Conservation (phyloP, 139 green algal genomes). For the Closterium sp. region DNA sequence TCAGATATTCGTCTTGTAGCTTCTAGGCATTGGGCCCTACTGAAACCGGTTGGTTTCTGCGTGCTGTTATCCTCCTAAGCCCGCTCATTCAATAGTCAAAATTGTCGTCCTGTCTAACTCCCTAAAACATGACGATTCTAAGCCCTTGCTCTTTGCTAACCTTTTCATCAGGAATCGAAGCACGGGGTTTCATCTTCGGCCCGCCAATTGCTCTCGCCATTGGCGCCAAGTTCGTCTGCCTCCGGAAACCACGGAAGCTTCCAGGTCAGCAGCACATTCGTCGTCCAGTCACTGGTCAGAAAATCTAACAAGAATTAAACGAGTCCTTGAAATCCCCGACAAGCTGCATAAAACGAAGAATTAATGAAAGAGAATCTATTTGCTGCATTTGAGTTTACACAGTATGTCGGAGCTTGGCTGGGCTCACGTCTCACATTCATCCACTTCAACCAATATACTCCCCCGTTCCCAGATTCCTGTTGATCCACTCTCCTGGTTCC, state of each 20-base stretch:
- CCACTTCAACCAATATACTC: too few species aligned
- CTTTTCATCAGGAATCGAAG: slow-evolving; percentile 84
- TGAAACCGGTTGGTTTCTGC: too few species aligned
- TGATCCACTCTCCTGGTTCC: too few species aligned
- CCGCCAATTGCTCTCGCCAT: slow-evolving; percentile 88
- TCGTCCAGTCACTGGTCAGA: not conserved
- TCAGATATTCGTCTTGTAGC: too few species aligned
- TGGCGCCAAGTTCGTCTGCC: slow-evolving; percentile 80
- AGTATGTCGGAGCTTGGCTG: not conserved
- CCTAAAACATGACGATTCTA: not conserved
- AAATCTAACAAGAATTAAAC: not conserved
- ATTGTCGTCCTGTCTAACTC: not conserved
- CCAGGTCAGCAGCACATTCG: slow-evolving; percentile 57
- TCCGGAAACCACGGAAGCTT: slow-evolving; percentile 97
- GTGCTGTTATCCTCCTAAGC: too few species aligned
- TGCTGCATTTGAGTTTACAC: not conserved
- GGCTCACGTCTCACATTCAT: not conserved
- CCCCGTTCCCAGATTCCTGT: too few species aligned
- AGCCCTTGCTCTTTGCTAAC: not conserved
- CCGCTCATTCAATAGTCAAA: not conserved
- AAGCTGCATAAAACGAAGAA: too few species aligned
- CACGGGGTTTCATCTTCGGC: slow-evolving; percentile 96
- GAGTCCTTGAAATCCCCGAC: not conserved
- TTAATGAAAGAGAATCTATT: too few species aligned
- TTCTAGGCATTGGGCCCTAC: too few species aligned